Evolutionary conservation across 139 green algal species (phyloP), one percentile per base, ranked within the genome.

Genomic region (Penium margaritaceum): DNA sequence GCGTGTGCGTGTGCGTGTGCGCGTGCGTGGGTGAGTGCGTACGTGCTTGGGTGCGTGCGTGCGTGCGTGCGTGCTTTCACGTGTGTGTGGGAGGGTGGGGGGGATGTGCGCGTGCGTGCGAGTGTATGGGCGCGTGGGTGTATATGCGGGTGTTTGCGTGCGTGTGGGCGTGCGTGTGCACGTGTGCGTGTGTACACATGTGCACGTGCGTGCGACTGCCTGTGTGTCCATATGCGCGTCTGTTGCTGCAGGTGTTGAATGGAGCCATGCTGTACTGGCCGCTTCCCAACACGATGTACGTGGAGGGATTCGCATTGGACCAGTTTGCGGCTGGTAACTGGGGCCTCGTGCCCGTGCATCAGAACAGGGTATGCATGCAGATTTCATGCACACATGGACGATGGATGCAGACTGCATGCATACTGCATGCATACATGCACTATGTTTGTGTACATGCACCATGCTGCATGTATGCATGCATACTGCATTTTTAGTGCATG

Each of bases 241-340:
- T n/a, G n/a, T n/a, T n/a, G n/a, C n/a, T 6, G 62, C 68, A 80
- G 54, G 73, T 81, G 60, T 30, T 82, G 15, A 82, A 82, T 39
- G 76, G 76, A 7, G 76, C 76, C 19, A 82, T 82, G 76, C 55
- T 82, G 27, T 82, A 82, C 36, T 82, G 76, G 76, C 75, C 75
- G n/a, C 73, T 84, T n/a, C 33, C 44, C 17, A 84, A 84, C 75
- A 32, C 33, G 35, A 32, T 82, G 6, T 82, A 82, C 65, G 76
- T 84, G 19, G 76, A 82, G 63, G 76, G 76, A 24, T 76, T 81
- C 38, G 76, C 60, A 12, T 63, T 82, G 2, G 76, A 82, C 51
- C 36, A 32, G n/a, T 82, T 82, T 68, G 76, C 76, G 36, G 21
- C 27, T 7, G 76, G 76, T 0, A 29, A 35, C 12, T 82, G 76